Evolutionary conservation across 2,329 filamentous ascomycete genomes (phyloP).

Genomic region (Colletotrichum trifolii): DNA sequence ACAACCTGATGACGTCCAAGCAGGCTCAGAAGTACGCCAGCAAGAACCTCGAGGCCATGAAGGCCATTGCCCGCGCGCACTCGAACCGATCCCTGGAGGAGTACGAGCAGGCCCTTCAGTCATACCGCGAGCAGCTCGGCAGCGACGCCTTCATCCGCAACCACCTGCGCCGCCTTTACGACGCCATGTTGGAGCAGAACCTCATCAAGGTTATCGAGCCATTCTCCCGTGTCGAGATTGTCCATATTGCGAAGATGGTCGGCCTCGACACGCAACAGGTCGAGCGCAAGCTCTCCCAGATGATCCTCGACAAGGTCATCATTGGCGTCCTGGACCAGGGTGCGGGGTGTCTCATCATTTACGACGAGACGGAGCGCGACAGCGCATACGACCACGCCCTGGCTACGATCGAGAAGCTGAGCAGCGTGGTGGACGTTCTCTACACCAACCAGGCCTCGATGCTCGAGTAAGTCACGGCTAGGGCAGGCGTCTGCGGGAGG

Average conservation of each 20-base stretch:
- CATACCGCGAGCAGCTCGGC: constrained; percentile 93
- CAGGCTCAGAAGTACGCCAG: constrained; percentile 96
- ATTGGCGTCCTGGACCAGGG: constrained; percentile 97
- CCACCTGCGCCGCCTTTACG: constrained; percentile 94
- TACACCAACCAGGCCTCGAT: constrained; percentile 98
- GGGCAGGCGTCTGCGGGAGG: constrained; percentile 22
- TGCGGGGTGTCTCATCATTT: constrained; percentile 96
- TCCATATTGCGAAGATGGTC: constrained; percentile 97
- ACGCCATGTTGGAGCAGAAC: constrained; percentile 99
- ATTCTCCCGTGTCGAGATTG: constrained; percentile 96
- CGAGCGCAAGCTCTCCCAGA: constrained; percentile 97
- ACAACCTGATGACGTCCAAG: constrained; percentile 93
- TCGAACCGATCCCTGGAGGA: constrained; percentile 95
- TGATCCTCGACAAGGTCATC: constrained; percentile 99
- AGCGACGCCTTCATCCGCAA: constrained; percentile 96
- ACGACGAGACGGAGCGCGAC: constrained; percentile 93
- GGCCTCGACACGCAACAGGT: constrained; percentile 96
- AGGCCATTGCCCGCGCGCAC: constrained; percentile 95
- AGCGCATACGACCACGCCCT: constrained; percentile 94
- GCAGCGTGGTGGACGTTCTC: constrained; percentile 95
- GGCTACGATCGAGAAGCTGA: constrained; percentile 95
- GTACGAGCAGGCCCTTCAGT: constrained; percentile 91
- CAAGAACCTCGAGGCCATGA: constrained; percentile 98
- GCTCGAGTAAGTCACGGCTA: constrained; percentile 75
- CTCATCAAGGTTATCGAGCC: constrained; percentile 99